Evolutionary conservation across 495 filamentous ascomycete genomes (phyloP).

Genomic region (Tuber aestivum): DNA sequence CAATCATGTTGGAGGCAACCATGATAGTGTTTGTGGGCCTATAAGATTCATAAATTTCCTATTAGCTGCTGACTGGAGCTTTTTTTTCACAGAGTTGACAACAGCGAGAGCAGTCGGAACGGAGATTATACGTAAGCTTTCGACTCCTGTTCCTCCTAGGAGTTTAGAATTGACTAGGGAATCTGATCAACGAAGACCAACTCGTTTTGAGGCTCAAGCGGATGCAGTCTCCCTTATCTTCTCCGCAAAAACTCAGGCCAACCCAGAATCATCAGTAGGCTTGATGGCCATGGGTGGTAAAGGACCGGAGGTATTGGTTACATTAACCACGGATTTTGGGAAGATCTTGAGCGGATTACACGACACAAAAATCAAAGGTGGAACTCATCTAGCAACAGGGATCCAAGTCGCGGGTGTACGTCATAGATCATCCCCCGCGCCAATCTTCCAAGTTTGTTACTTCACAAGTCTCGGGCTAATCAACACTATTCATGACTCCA

Average conservation of each 20-base stretch:
- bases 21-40: conserved; percentile 49
- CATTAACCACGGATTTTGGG: conserved; percentile 88
- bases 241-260: conserved; percentile 83
- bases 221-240: conserved; percentile 95
- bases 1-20: conserved; percentile 59
- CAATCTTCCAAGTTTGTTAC: background rate
- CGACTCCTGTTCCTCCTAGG: conserved; percentile 4
- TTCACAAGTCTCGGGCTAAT: conserved; percentile 19
- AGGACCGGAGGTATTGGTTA: conserved; percentile 91
- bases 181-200: conserved; percentile 54
- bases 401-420: conserved; percentile 91
- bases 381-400: conserved; percentile 77
- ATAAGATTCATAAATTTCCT: background rate
- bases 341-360: conserved; percentile 91
- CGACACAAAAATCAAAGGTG: conserved; percentile 85
- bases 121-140: conserved; percentile 75
- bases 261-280: conserved; percentile 93
- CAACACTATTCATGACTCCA: conserved; percentile 3
- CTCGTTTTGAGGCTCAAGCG: conserved; percentile 88
- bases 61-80: conserved; percentile 9
- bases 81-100: conserved; percentile 66
- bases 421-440: conserved; percentile 20
- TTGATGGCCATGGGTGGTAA: conserved; percentile 99
- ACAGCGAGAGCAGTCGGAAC: conserved; percentile 95
- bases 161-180: conserved; percentile 22